Conservation (phyloP, 495 filamentous ascomycete species). For the Podospora anserina region DNA sequence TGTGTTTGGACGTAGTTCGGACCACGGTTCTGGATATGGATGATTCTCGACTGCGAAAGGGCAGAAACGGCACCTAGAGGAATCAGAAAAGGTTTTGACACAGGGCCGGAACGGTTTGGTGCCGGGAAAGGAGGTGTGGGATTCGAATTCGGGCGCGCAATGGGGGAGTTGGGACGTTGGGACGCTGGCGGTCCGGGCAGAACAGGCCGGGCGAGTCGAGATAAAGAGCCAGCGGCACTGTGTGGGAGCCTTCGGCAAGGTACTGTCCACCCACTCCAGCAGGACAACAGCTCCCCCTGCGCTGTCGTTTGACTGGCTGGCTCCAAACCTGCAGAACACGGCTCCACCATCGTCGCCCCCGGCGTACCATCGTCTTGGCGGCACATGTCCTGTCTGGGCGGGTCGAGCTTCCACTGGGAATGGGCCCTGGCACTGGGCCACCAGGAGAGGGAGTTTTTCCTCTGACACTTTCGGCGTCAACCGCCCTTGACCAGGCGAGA, state of each 20-base stretch:
- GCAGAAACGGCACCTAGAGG: constrained; percentile 33
- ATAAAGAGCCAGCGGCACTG: constrained; percentile 26
- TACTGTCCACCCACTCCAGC: constrained; percentile 11
- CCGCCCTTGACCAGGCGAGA: constrained; percentile 19
- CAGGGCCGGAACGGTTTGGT: constrained; percentile 38
- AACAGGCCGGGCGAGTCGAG: constrained; percentile 18
- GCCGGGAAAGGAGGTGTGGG: constrained; percentile 35
- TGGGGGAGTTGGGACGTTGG: constrained; percentile 19
- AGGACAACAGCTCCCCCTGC: not conserved
- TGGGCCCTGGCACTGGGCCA: constrained; percentile 4
- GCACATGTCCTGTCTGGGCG: constrained; percentile 15
- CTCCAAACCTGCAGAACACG: constrained; percentile 9
- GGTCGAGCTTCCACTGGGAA: constrained; percentile 13
- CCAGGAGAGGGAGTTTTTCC: constrained; percentile 17
- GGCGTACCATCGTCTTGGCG: constrained; percentile 27
- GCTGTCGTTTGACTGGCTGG: constrained; percentile 3
- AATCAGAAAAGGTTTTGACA: constrained; percentile 38
- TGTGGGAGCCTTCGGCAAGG: constrained; percentile 15
- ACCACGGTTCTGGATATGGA: constrained; percentile 23
- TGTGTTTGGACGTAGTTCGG: constrained; percentile 12
- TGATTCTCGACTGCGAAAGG: constrained; percentile 4
- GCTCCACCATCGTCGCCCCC: constrained; percentile 16
- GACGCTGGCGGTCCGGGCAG: constrained; percentile 19
- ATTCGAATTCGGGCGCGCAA: constrained; percentile 18
- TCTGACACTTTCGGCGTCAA: constrained; percentile 36